Base-by-base conservation (phyloP, 1,139 yeast species). In the Kodamaea derodonti region DNA sequence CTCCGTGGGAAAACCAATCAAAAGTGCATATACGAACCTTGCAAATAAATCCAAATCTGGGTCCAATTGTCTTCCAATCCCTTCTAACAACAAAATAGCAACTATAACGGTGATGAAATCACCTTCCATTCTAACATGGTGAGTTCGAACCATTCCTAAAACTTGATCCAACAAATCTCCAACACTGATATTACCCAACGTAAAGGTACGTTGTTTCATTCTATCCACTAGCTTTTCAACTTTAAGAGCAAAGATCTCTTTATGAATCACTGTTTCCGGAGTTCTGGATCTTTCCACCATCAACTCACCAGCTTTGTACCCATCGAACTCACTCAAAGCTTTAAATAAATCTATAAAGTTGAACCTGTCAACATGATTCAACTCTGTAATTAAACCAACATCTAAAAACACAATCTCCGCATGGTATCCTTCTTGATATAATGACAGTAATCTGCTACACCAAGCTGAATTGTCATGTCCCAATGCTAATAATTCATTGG, bases 91-190 rank as follows among this genome's bases (percentile, higher is more conserved):
- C 34, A 92, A 62, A 24, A 92, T 88, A 1, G 97, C 95, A 27
- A 92, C 88, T 13, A 92, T 84, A 18, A 94, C 95, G 17, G 95
- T 87, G 31, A 92, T 82, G 52, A 92, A 92, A 56, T 92, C 98
- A 6, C 95, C 95, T 52, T 92, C 99, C 96, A 94, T 85, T 53
- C 97, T 73, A 14, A 92, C 98, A 57, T 94, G 99, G 56, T 92
- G 98, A 13, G 70, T 68, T 39, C 97, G 72, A 13, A 94, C 97
- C 97, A 92, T 88, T 2, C 80, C 69, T 40, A 92, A 69, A 67
- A 92, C 92, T 52, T 80, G 84, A 47, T 88, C 94, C 39, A 92
- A 66, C 40, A 94, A 68, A 53, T 90, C 97, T 3, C 97, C 97
- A 42, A 92, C 84, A 32, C 94, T 84, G 15, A 94, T 84, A 35